A percentile compares a stretch with the other conserved stretches of the same genome.
phyloP scores from a whole-genome alignment of 1,284 basidiomycete genomes.

The Ganoderma leucocontextum region DNA sequence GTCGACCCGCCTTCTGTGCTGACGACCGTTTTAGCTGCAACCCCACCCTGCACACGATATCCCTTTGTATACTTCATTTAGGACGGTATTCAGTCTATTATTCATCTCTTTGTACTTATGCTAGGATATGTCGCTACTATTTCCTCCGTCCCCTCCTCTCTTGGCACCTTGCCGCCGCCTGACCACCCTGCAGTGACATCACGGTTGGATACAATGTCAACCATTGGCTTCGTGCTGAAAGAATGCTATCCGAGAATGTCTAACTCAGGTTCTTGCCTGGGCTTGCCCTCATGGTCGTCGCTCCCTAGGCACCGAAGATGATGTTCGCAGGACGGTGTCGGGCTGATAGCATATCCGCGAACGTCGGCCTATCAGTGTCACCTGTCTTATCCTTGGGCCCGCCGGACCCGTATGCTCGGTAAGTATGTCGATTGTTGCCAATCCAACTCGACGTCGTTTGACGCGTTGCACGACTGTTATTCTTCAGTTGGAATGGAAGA shows the following conservation, averaged over 20 bases:
- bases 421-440: neutral
- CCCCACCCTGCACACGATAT: neutral
- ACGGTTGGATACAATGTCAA: no score
- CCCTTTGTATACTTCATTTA: neutral
- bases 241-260: neutral
- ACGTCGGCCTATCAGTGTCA: neutral
- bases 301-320: neutral
- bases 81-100: constrained; percentile 7
- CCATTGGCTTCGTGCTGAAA: neutral
- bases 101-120: constrained; percentile 12
- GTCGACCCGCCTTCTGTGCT: neutral
- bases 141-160: neutral
- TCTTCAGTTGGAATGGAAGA: neutral
- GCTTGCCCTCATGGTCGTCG: neutral
- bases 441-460: neutral
- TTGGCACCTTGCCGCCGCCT: neutral
- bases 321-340: neutral
- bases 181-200: neutral
- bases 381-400: neutral
- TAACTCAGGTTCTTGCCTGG: neutral
- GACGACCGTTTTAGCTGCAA: neutral
- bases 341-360: neutral
- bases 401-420: neutral
- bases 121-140: constrained; percentile 14
- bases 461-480: neutral